phyloP scores from a whole-genome alignment of 306 rosid genomes.

The Acacia confusa region DNA sequence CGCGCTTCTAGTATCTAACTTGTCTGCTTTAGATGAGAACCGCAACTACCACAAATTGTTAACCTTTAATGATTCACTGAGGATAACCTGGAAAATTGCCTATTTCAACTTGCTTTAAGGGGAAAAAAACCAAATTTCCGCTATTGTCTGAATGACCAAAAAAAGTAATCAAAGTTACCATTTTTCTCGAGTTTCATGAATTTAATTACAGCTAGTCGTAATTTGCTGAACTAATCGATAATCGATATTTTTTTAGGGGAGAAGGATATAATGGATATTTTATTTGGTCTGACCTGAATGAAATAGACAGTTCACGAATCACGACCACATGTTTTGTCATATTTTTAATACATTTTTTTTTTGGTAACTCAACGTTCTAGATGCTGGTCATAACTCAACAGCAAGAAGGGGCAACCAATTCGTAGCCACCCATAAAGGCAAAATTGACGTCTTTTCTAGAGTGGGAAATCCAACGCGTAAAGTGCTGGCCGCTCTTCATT shows the following conservation, averaged over 20 bases:
- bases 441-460: not conserved
- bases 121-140: too few relatives aligned
- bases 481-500: not conserved
- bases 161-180: not conserved
- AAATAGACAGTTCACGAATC: not conserved
- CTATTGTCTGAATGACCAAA: too few relatives aligned
- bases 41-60: not conserved
- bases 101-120: too few relatives aligned
- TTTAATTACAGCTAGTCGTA: too few relatives aligned
- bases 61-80: not conserved
- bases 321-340: not conserved
- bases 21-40: not conserved
- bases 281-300: not conserved
- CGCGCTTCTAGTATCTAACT: not conserved
- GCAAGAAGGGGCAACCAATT: not conserved
- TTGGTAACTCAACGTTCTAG: not conserved
- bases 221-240: not conserved
- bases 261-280: not conserved
- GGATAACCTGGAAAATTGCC: not conserved
- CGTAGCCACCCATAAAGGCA: not conserved
- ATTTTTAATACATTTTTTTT: not conserved
- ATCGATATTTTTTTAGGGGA: not conserved
- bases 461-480: not conserved
- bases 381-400: not conserved
- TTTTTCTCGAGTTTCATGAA: not conserved